A percentile compares a stretch with the other conserved stretches of the same genome.
Conservation (phyloP, 768 basidiomycete species). For the Leccinellum luteum region DNA sequence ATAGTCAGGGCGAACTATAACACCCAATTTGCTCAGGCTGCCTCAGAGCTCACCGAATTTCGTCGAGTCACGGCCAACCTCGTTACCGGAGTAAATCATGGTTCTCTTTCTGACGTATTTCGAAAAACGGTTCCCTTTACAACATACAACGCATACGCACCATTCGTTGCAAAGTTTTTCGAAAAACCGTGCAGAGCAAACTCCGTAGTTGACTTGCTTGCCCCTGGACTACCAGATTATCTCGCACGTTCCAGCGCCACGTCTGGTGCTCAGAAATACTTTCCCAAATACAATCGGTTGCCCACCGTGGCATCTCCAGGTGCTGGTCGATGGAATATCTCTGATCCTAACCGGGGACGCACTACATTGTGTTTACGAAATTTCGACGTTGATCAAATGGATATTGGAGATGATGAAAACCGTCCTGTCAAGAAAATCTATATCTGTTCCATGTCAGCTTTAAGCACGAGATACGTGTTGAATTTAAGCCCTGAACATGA, state of each 20-base stretch:
- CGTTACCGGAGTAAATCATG: background rate
- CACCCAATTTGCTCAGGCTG: slow-evolving; percentile 2
- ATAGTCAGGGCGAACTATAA: slow-evolving; percentile 2
- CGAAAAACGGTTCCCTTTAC: slow-evolving; percentile 9
- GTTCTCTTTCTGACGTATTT: slow-evolving; percentile 6
- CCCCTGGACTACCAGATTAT: slow-evolving; percentile 19
- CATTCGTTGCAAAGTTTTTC: slow-evolving; percentile 9
- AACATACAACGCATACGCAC: slow-evolving; percentile 16
- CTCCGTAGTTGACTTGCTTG: slow-evolving; percentile 9
- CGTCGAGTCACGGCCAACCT: background rate
- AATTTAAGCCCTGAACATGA: background rate
- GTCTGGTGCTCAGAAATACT: slow-evolving; percentile 14
- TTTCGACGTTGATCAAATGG: background rate
- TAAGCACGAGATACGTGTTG: too few species aligned
- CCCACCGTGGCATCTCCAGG: background rate
- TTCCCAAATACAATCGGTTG: slow-evolving; percentile 8
- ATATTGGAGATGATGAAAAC: background rate
- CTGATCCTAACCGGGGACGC: background rate
- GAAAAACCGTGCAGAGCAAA: slow-evolving; percentile 5
- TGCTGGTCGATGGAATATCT: background rate
- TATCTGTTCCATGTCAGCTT: background rate
- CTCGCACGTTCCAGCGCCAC: slow-evolving; percentile 15
- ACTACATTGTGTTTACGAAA: slow-evolving; percentile 4
- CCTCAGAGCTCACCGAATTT: slow-evolving; percentile 3
- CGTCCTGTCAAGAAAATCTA: background rate